Evolutionary conservation across 768 basidiomycete species (phyloP), one percentile per base, ranked within the genome.

Genomic region (Lyophyllum decastes): DNA sequence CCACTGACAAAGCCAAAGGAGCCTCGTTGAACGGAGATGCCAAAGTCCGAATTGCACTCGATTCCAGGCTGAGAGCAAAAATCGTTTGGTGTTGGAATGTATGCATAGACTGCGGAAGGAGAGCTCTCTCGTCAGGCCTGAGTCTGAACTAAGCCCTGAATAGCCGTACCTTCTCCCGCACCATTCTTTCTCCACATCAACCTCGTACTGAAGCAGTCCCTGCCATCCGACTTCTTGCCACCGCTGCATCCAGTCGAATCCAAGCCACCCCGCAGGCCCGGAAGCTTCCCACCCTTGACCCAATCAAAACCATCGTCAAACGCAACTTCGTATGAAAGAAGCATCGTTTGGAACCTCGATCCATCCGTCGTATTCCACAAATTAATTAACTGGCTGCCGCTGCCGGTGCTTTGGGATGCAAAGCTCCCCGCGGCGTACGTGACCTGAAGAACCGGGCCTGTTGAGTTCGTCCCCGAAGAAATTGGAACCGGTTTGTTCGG

Each of bases 221-320:
- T 66, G 8, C 90, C 90, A 50, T 82, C 77, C 2, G 89, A 77
- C 56, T 83, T 69, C 45, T 78, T 78, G 2, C 91, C 91, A 24
- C 90, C 91, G 26, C 84, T 85, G 68, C 90, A 92, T 2, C 86
- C 87, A 16, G 76, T 74, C 2, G 81, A 73, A 49, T 83, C 79
- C 2, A 83, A 68, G 0, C 90, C 91, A 16, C 91, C 89, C 65
- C 90, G 76, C 35, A 92, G 65, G 4, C 91, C 90, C 11, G 90
- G 90, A 10, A 92, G 79, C 73, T 92, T 92, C 21, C 88, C 89
- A 24, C 88, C 83, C 65, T 86, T 85, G 26, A 89, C 87, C 81
- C 84, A 93, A 64, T 87, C 73, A 68, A 89, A 93, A 41, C 70
- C 73, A 0, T 70, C 47, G 57, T 86, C 84, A 66, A 93, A 90